Percentiles rank a stretch among this genome's conserved stretches.
Conservation (phyloP, 2,329 filamentous ascomycete genomes). For the Cladophialophora exuberans region DNA sequence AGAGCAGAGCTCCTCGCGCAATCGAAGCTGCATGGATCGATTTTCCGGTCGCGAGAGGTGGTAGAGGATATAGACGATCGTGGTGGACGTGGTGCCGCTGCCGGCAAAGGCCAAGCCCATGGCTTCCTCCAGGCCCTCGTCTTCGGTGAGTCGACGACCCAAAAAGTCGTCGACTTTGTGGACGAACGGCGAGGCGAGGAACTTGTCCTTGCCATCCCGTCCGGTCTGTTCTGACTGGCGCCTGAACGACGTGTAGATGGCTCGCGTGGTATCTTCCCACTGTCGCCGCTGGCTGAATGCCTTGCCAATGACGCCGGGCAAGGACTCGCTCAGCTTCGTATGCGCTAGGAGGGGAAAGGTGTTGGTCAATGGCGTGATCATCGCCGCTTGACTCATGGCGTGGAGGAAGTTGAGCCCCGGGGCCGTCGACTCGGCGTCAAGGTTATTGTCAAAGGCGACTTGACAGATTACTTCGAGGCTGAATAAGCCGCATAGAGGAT, state of each 20-base stretch:
- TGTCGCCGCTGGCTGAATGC: slow-evolving; percentile 4
- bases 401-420: too few species aligned
- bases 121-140: slow-evolving; percentile 14
- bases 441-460: slow-evolving; percentile 12
- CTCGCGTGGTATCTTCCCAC: slow-evolving; percentile 11
- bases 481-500: slow-evolving; percentile 13
- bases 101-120: slow-evolving; percentile 19
- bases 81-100: slow-evolving; percentile 21
- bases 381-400: slow-evolving; percentile 2
- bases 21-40: neutral
- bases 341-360: too few species aligned
- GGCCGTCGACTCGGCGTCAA: slow-evolving; percentile 3
- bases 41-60: neutral
- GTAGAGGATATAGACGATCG: slow-evolving; percentile 15
- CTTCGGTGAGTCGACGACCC: slow-evolving; percentile 12
- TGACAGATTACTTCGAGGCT: slow-evolving; percentile 23
- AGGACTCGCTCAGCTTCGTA: too few species aligned
- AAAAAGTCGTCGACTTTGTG: slow-evolving; percentile 9
- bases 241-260: too few species aligned
- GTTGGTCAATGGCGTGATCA: too few species aligned
- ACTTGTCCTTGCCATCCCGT: neutral
- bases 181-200: slow-evolving; percentile 14
- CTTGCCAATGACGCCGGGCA: slow-evolving; percentile 12
- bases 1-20: slow-evolving; percentile 11
- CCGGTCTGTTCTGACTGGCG: neutral